Percentiles rank a stretch among this genome's conserved stretches.
These are phyloP conservation scores for Endoconidiophora laricicola DNA, from an alignment of 2,329 filamentous ascomycete species.

Conservation along the genomic window DNA sequence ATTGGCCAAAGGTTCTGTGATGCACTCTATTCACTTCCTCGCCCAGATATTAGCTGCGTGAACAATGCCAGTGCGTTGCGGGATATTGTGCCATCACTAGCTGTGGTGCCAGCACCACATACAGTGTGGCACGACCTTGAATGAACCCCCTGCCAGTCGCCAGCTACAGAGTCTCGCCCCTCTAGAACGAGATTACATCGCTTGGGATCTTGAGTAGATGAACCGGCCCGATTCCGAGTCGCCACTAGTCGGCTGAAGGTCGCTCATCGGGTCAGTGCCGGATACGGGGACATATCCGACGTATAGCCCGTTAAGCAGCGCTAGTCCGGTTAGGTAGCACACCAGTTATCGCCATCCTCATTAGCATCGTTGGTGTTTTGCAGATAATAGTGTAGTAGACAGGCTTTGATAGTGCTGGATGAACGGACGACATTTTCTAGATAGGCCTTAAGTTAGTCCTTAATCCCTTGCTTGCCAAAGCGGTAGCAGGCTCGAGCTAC, in stretches of 20 bases:
- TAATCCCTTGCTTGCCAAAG: slow-evolving; percentile 65
- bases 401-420: slow-evolving; percentile 77
- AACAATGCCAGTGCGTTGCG: slow-evolving; percentile 90
- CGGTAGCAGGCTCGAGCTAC: slow-evolving; percentile 82
- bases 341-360: slow-evolving; percentile 59
- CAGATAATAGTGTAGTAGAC: slow-evolving; percentile 87
- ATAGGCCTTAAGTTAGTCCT: slow-evolving; percentile 60
- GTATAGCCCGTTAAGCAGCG: slow-evolving; percentile 89
- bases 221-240: slow-evolving; percentile 53
- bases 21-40: slow-evolving; percentile 57
- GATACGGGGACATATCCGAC: slow-evolving; percentile 52
- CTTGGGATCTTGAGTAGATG: slow-evolving; percentile 55
- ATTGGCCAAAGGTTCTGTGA: slow-evolving; percentile 56
- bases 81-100: slow-evolving; percentile 38
- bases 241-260: slow-evolving; percentile 38
- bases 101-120: slow-evolving; percentile 47
- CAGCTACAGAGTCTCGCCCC: slow-evolving; percentile 75
- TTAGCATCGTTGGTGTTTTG: slow-evolving; percentile 25
- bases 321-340: slow-evolving; percentile 77
- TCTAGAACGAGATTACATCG: slow-evolving; percentile 91
- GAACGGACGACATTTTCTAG: slow-evolving; percentile 74
- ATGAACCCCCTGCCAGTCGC: slow-evolving; percentile 82
- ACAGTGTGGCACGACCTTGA: slow-evolving; percentile 85
- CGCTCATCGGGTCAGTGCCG: slow-evolving; percentile 15
- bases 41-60: slow-evolving; percentile 79